phyloP scores from a whole-genome alignment of 2,329 filamentous ascomycete species.

The Xylariaceae sp. region DNA sequence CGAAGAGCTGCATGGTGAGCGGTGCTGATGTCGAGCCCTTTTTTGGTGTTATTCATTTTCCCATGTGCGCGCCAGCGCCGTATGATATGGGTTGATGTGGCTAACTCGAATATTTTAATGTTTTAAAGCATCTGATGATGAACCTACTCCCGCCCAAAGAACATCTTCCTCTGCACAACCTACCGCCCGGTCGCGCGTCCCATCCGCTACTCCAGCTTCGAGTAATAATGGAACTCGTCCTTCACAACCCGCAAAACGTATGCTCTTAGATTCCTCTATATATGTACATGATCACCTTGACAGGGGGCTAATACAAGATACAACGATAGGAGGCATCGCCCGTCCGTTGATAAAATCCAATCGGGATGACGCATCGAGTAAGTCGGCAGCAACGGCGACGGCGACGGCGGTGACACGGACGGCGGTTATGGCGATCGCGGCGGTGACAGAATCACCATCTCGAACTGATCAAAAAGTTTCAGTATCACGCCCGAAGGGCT shows the following conservation, averaged over 20 bases:
- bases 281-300: neutral
- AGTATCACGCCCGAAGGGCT: constrained; percentile 17
- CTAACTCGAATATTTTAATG: neutral
- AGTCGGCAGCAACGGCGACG: neutral
- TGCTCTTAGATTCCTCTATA: constrained; percentile 1
- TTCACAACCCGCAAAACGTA: constrained; percentile 18
- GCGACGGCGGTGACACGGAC: neutral
- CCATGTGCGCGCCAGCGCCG: neutral
- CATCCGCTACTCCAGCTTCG: constrained; percentile 23
- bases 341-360: constrained; percentile 17
- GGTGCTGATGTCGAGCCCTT: neutral
- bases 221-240: constrained; percentile 18
- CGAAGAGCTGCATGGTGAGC: constrained; percentile 26
- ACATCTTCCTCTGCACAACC: constrained; percentile 14
- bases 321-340: constrained; percentile 22
- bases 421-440: neutral
- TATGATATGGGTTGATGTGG: neutral
- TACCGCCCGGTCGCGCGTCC: constrained; percentile 20
- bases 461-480: constrained; percentile 18
- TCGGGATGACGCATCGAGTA: constrained; percentile 7
- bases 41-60: neutral
- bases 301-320: constrained; percentile 1
- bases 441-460: neutral
- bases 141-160: constrained; percentile 18
- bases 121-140: constrained; percentile 13